phyloP scores from a whole-genome alignment of 164 flowering plant genomes.

The Vitis vinifera region ASM3070453v1 NC_081821.1:974501-975000 shows the following conservation, averaged over 20 bases:
- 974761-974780: background rate
- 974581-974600: slow-evolving; percentile 45
- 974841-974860: slow-evolving; percentile 74
- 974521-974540: slow-evolving; percentile 74
- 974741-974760: background rate
- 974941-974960: slow-evolving; percentile 45
- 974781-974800: slow-evolving; percentile 32
- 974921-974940: slow-evolving; percentile 86
- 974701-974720: too few relatives aligned
- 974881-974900: slow-evolving; percentile 61
- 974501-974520: slow-evolving; percentile 38
- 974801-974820: slow-evolving; percentile 83
- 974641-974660: background rate
- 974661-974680: too few relatives aligned
- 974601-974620: slow-evolving; percentile 71
- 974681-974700: too few relatives aligned
- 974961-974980: slow-evolving; percentile 54
- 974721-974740: too few relatives aligned
- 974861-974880: slow-evolving; percentile 57
- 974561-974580: slow-evolving; percentile 42
- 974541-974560: slow-evolving; percentile 51
- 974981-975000: background rate
- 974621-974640: slow-evolving; percentile 42
- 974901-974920: slow-evolving; percentile 88
- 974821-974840: slow-evolving; percentile 55